Conservation (phyloP, 2,329 filamentous ascomycete genomes). For the Pezicula rhizophila region DNA sequence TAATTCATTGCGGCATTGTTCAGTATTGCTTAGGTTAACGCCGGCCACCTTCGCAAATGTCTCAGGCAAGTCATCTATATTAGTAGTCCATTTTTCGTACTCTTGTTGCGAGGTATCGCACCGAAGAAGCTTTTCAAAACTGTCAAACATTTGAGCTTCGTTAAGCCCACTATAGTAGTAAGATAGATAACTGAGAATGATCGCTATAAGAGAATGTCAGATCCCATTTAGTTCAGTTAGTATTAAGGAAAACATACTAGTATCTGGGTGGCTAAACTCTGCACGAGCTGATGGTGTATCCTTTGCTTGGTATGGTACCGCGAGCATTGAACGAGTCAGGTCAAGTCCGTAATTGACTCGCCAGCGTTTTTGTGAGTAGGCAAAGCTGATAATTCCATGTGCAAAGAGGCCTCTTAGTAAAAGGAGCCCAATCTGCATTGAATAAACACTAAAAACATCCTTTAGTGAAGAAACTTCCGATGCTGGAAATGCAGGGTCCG, state of each 20-base stretch:
- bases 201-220: conserved; percentile 25
- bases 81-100: conserved; percentile 43
- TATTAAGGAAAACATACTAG: conserved; percentile 13
- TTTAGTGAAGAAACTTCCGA: neutral
- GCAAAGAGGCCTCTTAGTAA: conserved; percentile 52
- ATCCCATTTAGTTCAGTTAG: no score
- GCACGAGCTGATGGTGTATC: conserved; percentile 48
- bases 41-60: conserved; percentile 37
- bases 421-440: conserved; percentile 31
- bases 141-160: conserved; percentile 40
- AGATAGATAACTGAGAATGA: conserved; percentile 47
- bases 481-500: neutral
- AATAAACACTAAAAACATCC: conserved; percentile 1
- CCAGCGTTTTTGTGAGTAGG: conserved; percentile 53
- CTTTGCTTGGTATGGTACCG: conserved; percentile 55
- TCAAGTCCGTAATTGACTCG: conserved; percentile 59
- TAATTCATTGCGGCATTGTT: conserved; percentile 39
- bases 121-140: conserved; percentile 40
- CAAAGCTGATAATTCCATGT: conserved; percentile 46
- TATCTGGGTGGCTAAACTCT: conserved; percentile 58
- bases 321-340: conserved; percentile 38
- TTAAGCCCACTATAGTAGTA: conserved; percentile 52
- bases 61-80: conserved; percentile 26
- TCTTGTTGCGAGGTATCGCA: conserved; percentile 46
- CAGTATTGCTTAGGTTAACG: conserved; percentile 53